phyloP scores from a whole-genome alignment of 2,329 filamentous ascomycete genomes.

The Apiospora malaysiana region DNA sequence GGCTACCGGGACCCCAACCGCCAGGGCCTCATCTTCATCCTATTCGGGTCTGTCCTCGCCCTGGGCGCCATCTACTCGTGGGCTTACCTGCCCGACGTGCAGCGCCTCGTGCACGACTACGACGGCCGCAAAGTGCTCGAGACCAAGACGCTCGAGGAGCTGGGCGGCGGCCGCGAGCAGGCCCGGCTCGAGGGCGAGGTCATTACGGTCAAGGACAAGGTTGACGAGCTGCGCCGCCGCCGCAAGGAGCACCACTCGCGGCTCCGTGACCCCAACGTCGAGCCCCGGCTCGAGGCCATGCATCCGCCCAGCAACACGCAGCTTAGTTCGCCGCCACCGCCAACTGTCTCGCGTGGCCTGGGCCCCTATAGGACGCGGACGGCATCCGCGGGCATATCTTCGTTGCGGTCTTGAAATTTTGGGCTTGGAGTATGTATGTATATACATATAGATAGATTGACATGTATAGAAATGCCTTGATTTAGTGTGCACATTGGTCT shows the following conservation, averaged over 20 bases:
- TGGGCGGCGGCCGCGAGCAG: conserved; percentile 54
- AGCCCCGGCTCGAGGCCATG: conserved; percentile 8
- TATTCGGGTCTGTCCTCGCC: conserved; percentile 56
- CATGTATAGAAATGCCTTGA: neutral
- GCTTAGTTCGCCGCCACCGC: neutral
- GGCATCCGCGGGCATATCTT: conserved; percentile 8
- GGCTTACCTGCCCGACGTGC: conserved; percentile 57
- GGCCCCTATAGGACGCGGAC: conserved; percentile 17
- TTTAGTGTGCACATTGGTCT: neutral
- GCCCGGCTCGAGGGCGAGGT: conserved; percentile 51
- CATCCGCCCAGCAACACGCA: conserved; percentile 11
- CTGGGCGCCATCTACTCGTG: conserved; percentile 57
- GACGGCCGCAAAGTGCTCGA: conserved; percentile 41
- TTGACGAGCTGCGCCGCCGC: conserved; percentile 25
- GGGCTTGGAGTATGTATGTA: neutral
- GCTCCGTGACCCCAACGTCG: neutral
- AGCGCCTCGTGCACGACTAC: conserved; percentile 46
- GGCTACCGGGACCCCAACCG: conserved; percentile 47
- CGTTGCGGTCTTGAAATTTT: neutral
- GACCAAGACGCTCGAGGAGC: conserved; percentile 55
- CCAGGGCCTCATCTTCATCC: conserved; percentile 56
- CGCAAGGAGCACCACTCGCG: conserved; percentile 22
- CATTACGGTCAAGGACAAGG: conserved; percentile 50
- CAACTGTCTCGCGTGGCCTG: neutral
- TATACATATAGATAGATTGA: neutral